Conservation (phyloP, 495 filamentous ascomycete species). For the Penicillium verhagenii region DNA sequence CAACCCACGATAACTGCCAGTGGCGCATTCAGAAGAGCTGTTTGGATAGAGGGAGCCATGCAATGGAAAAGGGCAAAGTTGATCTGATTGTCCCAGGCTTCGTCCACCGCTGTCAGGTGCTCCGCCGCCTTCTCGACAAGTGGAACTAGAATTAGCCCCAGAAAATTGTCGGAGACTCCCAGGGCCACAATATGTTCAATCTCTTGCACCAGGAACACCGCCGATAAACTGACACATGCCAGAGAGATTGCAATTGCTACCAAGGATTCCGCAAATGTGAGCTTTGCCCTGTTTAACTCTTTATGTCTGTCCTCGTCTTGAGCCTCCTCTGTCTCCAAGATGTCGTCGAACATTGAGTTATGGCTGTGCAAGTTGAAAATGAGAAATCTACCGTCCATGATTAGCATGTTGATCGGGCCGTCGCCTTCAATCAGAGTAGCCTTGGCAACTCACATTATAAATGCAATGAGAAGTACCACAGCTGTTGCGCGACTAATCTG, state of each 20-base stretch:
- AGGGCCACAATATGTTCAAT: constrained; percentile 73
- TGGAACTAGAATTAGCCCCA: constrained; percentile 71
- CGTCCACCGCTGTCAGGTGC: constrained; percentile 86
- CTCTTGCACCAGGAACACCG: constrained; percentile 77
- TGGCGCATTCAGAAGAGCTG: constrained; percentile 83
- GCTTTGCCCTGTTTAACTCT: constrained; percentile 63
- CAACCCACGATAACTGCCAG: constrained; percentile 83
- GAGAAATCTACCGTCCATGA: constrained; percentile 54
- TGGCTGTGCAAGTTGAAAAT: constrained; percentile 83
- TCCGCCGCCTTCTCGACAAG: constrained; percentile 91
- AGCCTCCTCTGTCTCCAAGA: constrained; percentile 69
- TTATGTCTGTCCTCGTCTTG: constrained; percentile 67
- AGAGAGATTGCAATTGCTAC: constrained; percentile 67
- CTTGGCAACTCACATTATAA: constrained; percentile 46
- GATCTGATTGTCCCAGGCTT: constrained; percentile 68
- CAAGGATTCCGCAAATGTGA: constrained; percentile 75
- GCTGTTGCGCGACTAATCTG: constrained; percentile 74
- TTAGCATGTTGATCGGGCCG: not conserved
- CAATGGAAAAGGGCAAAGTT: constrained; percentile 92
- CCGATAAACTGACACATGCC: constrained; percentile 73
- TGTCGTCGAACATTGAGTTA: constrained; percentile 71
- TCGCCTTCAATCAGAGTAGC: not conserved
- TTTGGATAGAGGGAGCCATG: constrained; percentile 85
- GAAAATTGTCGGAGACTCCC: constrained; percentile 71
- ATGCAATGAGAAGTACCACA: constrained; percentile 77